Evolutionary conservation across 805 yeast genomes (phyloP), one percentile per base, ranked within the genome.

Genomic region (Starmera quercuum): DNA sequence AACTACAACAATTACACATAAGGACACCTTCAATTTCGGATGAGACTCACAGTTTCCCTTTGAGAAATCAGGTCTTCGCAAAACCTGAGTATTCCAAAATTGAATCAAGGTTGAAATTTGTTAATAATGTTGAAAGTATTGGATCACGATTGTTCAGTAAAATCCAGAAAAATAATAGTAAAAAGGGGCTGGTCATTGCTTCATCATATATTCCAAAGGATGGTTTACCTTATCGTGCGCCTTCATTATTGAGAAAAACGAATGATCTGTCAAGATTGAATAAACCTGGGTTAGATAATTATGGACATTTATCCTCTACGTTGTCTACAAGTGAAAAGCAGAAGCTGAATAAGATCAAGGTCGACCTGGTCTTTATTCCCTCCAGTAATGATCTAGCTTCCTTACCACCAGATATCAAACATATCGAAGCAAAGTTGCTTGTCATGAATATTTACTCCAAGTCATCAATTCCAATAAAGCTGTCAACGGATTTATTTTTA

Each of bases 381-480:
- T 54, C 63, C 1, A 49, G 49, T 33, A 53, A 53, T 26, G 39
- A 39, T 11, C 42, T 50, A 2, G 51, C 45, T 20, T 13, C 34
- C 3, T 35, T 35, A 5, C 59, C 62, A 9, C 64, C 65, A 6
- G 49, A 46, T 8, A 43, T 60, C 20, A 50, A 49, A 16, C 32
- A 46, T 7, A 45, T 61, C 2, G 38, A 53, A 0, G 51, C 60
- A 2, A 56, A 52, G 18, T 42, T 64, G 17, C 25, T 61, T 5
- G 57, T 52, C n/a, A 47, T 61, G 9, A 61, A 63, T 20, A 49
- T 49, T 6, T 54, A 40, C 27, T 61, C 68, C 0, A 53, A 46
- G 7, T 42, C 51, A 17, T 54, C 66, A 1, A 63, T 68, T 27
- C 73, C 75, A 13, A 47, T 68, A 13, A 58, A 58, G 33, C 38